Percentiles rank a stretch among this genome's conserved stretches.
phyloP scores from a whole-genome alignment of 164 flowering plant genomes.

The Stephania yunnanensis region DNA sequence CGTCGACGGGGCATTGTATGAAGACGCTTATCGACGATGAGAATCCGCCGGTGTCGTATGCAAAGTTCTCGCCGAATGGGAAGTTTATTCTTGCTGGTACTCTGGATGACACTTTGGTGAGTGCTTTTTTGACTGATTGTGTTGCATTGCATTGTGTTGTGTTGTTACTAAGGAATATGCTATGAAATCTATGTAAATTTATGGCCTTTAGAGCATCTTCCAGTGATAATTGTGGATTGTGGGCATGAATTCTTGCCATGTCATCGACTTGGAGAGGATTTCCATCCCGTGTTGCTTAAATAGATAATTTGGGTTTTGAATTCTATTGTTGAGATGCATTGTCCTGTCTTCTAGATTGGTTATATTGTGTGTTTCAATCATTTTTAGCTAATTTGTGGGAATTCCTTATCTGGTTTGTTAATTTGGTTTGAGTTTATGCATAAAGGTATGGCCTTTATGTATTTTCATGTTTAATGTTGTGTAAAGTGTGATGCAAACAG shows the following conservation, averaged over 20 bases:
- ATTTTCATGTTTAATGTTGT: neutral
- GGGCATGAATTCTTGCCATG: too few species aligned
- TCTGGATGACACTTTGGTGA: conserved; percentile 81
- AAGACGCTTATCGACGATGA: conserved; percentile 97
- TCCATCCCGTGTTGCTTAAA: too few species aligned
- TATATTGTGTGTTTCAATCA: neutral
- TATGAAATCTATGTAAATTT: too few species aligned
- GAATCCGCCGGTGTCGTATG: conserved; percentile 90
- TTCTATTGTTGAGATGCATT: too few species aligned
- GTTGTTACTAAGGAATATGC: neutral
- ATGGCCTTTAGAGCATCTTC: too few species aligned
- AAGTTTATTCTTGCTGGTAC: conserved; percentile 91
- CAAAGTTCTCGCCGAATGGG: conserved; percentile 90
- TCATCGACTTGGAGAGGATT: too few species aligned
- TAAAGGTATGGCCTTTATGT: too few species aligned
- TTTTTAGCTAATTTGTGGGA: neutral
- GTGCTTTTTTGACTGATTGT: conserved; percentile 6
- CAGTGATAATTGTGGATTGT: too few species aligned
- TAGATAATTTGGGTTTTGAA: too few species aligned
- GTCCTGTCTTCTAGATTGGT: too few species aligned
- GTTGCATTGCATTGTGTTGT: neutral
- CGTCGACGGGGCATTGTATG: conserved; percentile 86
- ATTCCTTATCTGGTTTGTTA: neutral
- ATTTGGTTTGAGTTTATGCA: too few species aligned
- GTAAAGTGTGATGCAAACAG: neutral